Percentiles rank a stretch among this genome's conserved stretches.
These are phyloP conservation scores for Kodamaea lidongshanica DNA, from an alignment of 805 yeast genomes.

Conservation along the genomic window DNA sequence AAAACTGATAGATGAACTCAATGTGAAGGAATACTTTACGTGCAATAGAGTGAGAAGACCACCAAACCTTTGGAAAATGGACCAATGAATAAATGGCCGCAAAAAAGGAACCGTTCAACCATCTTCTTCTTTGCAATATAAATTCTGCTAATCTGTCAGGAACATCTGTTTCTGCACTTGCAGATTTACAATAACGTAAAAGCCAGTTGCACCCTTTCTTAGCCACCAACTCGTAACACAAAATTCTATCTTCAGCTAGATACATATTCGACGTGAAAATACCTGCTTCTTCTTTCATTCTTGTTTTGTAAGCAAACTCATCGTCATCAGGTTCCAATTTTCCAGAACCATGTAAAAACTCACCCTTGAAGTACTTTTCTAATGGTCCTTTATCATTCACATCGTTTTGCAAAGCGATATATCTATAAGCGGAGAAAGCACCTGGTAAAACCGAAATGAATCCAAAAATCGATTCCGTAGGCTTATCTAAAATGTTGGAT, in stretches of 20 bases:
- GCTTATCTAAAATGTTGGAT: constrained; percentile 62
- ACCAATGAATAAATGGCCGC: constrained; percentile 53
- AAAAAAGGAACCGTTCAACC: constrained; percentile 67
- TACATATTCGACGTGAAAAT: constrained; percentile 66
- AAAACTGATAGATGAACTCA: constrained; percentile 50
- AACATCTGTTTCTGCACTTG: constrained; percentile 64
- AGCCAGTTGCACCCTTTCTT: constrained; percentile 55
- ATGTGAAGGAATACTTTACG: constrained; percentile 48
- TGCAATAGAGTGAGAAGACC: constrained; percentile 46
- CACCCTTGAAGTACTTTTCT: constrained; percentile 64
- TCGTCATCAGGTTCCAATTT: constrained; percentile 56
- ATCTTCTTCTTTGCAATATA: constrained; percentile 58
- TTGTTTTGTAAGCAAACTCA: constrained; percentile 34
- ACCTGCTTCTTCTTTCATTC: constrained; percentile 39
- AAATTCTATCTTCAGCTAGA: constrained; percentile 62
- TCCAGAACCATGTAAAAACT: constrained; percentile 49
- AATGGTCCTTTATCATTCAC: constrained; percentile 50
- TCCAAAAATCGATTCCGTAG: constrained; percentile 59
- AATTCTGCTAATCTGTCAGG: constrained; percentile 59
- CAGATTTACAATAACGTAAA: constrained; percentile 54
- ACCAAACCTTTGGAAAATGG: constrained; percentile 51
- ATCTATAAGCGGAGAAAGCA: constrained; percentile 62
- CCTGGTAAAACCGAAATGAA: constrained; percentile 63
- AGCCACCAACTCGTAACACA: constrained; percentile 60
- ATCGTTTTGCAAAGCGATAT: constrained; percentile 51